A percentile compares a stretch with the other conserved stretches of the same genome.
Evolutionary conservation across 2,329 filamentous ascomycete genomes (phyloP).

Genomic region (Helicocarpus griseus): DNA sequence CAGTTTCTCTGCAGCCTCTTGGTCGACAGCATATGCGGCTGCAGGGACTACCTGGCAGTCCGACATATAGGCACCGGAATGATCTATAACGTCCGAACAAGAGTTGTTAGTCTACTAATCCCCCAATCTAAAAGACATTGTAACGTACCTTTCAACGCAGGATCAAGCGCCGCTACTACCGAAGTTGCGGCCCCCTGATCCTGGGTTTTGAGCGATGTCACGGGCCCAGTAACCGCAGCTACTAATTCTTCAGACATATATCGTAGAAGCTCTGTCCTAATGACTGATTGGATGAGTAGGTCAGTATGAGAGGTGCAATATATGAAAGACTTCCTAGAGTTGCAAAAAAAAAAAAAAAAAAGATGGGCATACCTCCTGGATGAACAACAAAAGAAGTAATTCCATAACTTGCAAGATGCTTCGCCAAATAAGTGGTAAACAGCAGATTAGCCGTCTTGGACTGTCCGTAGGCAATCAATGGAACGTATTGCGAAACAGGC

Average conservation of each 20-base stretch:
- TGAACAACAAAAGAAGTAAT: conserved; percentile 27
- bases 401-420: conserved; percentile 18
- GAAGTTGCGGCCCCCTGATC: conserved; percentile 33
- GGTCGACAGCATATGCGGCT: conserved; percentile 23
- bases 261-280: neutral
- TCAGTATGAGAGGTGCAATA: too few relatives aligned
- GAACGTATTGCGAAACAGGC: conserved; percentile 2
- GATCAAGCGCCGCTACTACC: conserved; percentile 34
- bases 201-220: conserved; percentile 20
- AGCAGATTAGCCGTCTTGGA: conserved; percentile 34
- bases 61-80: conserved; percentile 18
- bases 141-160: conserved; percentile 20
- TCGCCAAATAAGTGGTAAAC: conserved; percentile 26
- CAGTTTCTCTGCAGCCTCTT: conserved; percentile 26
- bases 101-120: conserved; percentile 2
- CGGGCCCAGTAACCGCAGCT: neutral
- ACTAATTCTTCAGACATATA: neutral
- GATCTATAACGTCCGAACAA: neutral
- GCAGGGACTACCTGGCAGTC: conserved; percentile 23
- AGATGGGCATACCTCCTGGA: conserved; percentile 20
- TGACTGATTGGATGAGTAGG: neutral
- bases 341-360: neutral
- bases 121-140: neutral
- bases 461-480: conserved; percentile 28
- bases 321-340: too few relatives aligned